A percentile compares a stretch with the other conserved stretches of the same genome.
Evolutionary conservation across 2,329 filamentous ascomycete genomes (phyloP).

Genomic region (Ramularia endophylla): DNA sequence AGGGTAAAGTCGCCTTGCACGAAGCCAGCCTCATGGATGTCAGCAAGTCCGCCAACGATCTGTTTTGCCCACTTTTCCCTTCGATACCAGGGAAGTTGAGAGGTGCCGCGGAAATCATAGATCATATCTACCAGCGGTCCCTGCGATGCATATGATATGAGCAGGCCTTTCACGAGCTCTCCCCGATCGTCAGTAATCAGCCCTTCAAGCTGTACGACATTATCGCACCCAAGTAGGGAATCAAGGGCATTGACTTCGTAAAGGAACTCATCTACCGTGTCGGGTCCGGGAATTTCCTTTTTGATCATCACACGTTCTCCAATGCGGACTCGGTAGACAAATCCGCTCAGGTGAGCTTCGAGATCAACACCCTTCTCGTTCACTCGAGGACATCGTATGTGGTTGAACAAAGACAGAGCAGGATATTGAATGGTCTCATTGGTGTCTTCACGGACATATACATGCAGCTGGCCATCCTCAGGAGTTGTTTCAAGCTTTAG

Average conservation of each 20-base stretch:
- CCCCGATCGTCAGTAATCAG: constrained; percentile 75
- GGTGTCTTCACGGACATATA: constrained; percentile 95
- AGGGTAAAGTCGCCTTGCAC: constrained; percentile 97
- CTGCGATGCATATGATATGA: constrained; percentile 81
- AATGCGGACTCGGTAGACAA: constrained; percentile 87
- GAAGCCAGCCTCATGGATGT: constrained; percentile 93
- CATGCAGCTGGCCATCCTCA: constrained; percentile 77
- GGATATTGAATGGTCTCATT: constrained; percentile 94
- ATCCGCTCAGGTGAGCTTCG: constrained; percentile 89
- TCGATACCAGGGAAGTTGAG: constrained; percentile 58
- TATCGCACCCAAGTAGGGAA: constrained; percentile 62
- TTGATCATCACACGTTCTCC: constrained; percentile 72
- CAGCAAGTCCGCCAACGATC: constrained; percentile 80
- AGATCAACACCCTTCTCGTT: constrained; percentile 73
- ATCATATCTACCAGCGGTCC: constrained; percentile 88
- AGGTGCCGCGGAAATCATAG: constrained; percentile 62
- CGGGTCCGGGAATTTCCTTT: constrained; percentile 94
- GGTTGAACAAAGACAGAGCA: constrained; percentile 62
- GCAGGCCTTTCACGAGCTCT: constrained; percentile 72
- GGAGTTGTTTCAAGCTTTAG: constrained; percentile 85
- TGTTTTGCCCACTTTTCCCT: constrained; percentile 86
- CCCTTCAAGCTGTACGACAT: constrained; percentile 81
- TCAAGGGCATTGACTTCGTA: constrained; percentile 97
- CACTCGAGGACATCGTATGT: constrained; percentile 56
- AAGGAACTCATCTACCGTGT: constrained; percentile 91